A percentile compares a stretch with the other conserved stretches of the same genome.
phyloP scores from a whole-genome alignment of 116 monocot species.

The Iris pallida region DNA sequence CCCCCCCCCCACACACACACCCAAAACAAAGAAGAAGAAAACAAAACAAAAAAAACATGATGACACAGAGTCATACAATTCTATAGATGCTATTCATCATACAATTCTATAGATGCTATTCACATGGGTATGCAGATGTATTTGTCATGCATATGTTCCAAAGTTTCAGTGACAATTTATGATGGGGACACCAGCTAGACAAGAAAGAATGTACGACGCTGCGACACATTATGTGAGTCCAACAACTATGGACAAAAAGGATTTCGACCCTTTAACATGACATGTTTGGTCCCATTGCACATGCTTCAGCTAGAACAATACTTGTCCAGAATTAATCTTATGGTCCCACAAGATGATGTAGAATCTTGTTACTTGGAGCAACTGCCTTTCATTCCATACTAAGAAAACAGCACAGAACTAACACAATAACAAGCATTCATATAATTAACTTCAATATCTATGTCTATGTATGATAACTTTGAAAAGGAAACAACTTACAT shows the following conservation, averaged over 20 bases:
- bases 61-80: no score
- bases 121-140: no score
- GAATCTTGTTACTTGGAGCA: neutral
- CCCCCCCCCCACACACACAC: no score
- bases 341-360: neutral
- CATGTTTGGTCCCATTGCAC: neutral
- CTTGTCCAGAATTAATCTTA: neutral
- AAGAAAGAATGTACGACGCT: no score
- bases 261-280: neutral
- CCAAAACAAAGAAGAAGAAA: no score
- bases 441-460: neutral
- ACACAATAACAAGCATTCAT: neutral
- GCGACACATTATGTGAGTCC: no score
- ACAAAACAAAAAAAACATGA: no score
- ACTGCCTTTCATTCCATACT: neutral
- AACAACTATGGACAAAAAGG: neutral
- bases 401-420: neutral
- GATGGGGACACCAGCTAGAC: no score
- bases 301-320: neutral
- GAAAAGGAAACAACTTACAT: slow-evolving; percentile 35
- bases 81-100: no score
- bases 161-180: neutral
- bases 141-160: neutral
- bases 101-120: no score
- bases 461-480: neutral